These are phyloP conservation scores for Ceratobasidium sp. DNA, from an alignment of 1,284 basidiomycete species.

Conservation along the genomic window DNA sequence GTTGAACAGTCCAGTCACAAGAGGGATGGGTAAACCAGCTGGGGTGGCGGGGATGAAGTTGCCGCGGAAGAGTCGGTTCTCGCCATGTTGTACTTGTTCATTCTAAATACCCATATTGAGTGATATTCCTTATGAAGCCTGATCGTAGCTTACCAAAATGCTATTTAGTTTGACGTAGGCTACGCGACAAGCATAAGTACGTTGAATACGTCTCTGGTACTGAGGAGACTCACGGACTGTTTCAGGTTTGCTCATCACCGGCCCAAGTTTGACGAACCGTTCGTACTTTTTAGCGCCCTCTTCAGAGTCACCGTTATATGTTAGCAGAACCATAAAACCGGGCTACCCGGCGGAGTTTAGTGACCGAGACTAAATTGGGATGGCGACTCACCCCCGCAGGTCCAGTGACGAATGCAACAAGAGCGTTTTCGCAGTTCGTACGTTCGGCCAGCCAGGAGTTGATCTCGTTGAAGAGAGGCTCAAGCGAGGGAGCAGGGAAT, in stretches of 20 bases:
- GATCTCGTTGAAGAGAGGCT: slow-evolving; percentile 3
- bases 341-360: slow-evolving; percentile 11
- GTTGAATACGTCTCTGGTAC: background rate
- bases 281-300: slow-evolving; percentile 40
- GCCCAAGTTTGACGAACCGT: slow-evolving; percentile 44
- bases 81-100: background rate
- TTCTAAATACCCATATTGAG: slow-evolving; percentile 8
- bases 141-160: too few species aligned
- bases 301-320: slow-evolving; percentile 32
- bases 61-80: slow-evolving; percentile 24
- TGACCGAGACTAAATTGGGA: background rate
- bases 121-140: background rate
- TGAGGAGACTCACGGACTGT: slow-evolving; percentile 1
- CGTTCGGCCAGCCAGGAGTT: slow-evolving; percentile 35
- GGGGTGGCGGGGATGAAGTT: slow-evolving; percentile 18
- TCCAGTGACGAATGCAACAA: background rate
- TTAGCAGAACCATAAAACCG: background rate
- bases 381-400: background rate
- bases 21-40: too few species aligned
- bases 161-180: slow-evolving; percentile 1
- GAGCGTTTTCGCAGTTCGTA: slow-evolving; percentile 2
- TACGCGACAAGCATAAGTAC: background rate
- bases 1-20: too few species aligned
- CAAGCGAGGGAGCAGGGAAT: slow-evolving; percentile 25
- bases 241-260: slow-evolving; percentile 11